Percentiles rank a stretch among this genome's conserved stretches.
phyloP scores from a whole-genome alignment of 768 basidiomycete species.

The Boletus sp. region DNA sequence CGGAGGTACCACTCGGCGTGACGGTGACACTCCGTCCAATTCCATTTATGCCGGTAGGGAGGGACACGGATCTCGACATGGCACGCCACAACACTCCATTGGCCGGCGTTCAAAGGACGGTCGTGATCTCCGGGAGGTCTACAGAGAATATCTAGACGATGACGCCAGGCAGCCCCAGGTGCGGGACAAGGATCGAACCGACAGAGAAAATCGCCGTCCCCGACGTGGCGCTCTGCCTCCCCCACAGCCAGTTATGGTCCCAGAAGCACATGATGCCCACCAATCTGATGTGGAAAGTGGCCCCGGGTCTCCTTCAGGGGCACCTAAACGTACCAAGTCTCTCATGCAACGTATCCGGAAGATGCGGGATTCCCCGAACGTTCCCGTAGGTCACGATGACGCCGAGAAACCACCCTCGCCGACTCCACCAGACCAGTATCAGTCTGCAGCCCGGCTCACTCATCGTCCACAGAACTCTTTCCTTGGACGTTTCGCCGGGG shows the following conservation, averaged over 20 bases:
- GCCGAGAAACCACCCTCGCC: slow-evolving; percentile 44
- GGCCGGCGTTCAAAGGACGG: slow-evolving; percentile 44
- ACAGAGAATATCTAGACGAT: slow-evolving; percentile 44
- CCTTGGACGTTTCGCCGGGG: slow-evolving; percentile 63
- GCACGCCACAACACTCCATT: slow-evolving; percentile 35
- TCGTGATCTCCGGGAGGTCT: slow-evolving; percentile 48
- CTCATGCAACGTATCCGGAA: slow-evolving; percentile 86
- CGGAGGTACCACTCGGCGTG: slow-evolving; percentile 49
- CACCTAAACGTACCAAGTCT: slow-evolving; percentile 72
- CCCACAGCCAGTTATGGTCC: slow-evolving; percentile 78
- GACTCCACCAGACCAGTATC: slow-evolving; percentile 34
- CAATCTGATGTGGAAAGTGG: slow-evolving; percentile 36
- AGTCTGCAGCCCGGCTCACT: slow-evolving; percentile 45
- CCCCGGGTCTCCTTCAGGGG: slow-evolving; percentile 41
- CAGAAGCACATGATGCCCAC: slow-evolving; percentile 49
- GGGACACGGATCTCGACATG: slow-evolving; percentile 35
- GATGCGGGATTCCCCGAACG: slow-evolving; percentile 84
- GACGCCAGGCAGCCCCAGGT: slow-evolving; percentile 24
- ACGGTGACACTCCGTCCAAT: slow-evolving; percentile 57
- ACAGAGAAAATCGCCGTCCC: slow-evolving; percentile 30
- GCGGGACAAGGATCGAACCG: slow-evolving; percentile 35
- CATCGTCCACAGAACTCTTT: slow-evolving; percentile 74
- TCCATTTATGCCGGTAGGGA: slow-evolving; percentile 70
- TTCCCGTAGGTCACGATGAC: slow-evolving; percentile 56
- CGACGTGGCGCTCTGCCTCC: slow-evolving; percentile 65